Conservation (phyloP, 2,329 filamentous ascomycete species). For the Colletotrichum sp. region DNA sequence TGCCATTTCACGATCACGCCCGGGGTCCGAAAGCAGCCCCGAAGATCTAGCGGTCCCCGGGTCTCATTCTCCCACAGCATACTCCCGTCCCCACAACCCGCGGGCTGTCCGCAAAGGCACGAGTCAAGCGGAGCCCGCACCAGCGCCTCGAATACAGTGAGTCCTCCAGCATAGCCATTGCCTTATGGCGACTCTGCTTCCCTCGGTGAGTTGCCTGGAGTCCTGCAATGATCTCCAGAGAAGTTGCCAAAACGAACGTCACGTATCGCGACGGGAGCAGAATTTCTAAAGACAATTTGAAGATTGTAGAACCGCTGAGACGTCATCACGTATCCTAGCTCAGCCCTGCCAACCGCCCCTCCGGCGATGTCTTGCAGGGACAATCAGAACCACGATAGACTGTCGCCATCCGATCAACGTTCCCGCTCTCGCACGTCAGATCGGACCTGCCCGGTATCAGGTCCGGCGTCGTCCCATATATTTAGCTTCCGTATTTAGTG, state of each 20-base stretch:
- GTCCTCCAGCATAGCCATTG: neutral
- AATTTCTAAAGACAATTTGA: too few relatives aligned
- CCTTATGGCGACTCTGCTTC: accelerated
- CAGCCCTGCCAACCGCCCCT: neutral
- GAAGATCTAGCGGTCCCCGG: neutral
- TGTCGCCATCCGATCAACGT: neutral
- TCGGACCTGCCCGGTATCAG: neutral
- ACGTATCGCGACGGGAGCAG: neutral
- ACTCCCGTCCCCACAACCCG: neutral
- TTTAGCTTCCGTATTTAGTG: neutral
- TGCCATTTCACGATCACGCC: neutral
- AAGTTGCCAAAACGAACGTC: neutral
- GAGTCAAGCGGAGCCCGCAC: neutral
- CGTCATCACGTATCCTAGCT: neutral
- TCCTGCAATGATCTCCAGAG: accelerated
- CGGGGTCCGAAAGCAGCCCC: neutral
- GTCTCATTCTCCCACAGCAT: neutral
- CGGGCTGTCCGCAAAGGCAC: neutral
- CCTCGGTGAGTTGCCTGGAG: accelerated
- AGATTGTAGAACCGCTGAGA: neutral
- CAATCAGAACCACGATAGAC: neutral
- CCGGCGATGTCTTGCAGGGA: neutral
- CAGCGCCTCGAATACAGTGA: neutral
- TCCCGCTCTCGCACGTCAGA: neutral
- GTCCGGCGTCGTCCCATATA: neutral